Evolutionary conservation across 306 rosid genomes (phyloP).

Genomic region (Trichosanthes cucumerina): DNA sequence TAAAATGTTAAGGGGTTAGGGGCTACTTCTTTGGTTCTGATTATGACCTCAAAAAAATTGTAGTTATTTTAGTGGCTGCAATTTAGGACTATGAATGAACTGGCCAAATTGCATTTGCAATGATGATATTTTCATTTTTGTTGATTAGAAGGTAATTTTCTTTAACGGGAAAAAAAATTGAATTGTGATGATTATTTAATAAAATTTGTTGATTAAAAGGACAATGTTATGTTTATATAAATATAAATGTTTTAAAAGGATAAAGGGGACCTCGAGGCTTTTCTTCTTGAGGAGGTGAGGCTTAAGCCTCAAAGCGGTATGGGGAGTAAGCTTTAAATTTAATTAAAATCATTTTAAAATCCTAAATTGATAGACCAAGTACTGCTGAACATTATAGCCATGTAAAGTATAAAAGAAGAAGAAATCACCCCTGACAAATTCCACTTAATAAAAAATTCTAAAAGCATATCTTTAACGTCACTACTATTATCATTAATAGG

Average conservation of each 20-base stretch:
- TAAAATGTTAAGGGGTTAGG: neutral
- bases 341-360: too few relatives aligned
- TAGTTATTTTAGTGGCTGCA: neutral
- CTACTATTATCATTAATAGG: too few relatives aligned
- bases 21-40: neutral
- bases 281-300: too few relatives aligned
- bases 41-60: neutral
- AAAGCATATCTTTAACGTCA: too few relatives aligned
- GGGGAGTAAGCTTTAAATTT: neutral
- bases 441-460: too few relatives aligned
- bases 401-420: too few relatives aligned
- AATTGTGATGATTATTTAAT: neutral
- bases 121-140: neutral
- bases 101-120: neutral
- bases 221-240: too few relatives aligned
- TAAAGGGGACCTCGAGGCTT: too few relatives aligned
- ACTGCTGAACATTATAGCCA: too few relatives aligned
- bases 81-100: neutral
- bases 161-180: neutral
- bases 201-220: neutral
- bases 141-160: neutral
- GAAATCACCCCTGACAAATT: too few relatives aligned
- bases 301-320: too few relatives aligned
- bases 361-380: too few relatives aligned
- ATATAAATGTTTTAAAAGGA: neutral